Conservation (phyloP, 495 filamentous ascomycete species). For the Talaromyces nanjingensis region DNA sequence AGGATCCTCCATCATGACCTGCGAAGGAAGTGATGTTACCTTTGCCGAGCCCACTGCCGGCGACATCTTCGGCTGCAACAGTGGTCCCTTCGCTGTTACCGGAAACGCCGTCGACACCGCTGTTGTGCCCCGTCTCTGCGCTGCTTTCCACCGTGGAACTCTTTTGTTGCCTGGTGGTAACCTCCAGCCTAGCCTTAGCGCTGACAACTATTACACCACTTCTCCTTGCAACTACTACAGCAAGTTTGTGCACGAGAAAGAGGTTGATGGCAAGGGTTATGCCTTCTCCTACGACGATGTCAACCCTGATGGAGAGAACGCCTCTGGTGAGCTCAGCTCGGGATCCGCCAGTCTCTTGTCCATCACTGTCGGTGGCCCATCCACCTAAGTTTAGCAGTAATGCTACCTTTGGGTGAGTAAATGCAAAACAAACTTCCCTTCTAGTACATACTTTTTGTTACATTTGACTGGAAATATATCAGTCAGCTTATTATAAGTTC, state of each 20-base stretch:
- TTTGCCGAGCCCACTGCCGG: slow-evolving; percentile 51
- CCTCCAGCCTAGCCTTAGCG: slow-evolving; percentile 40
- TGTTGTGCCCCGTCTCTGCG: slow-evolving; percentile 58
- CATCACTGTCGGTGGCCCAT: slow-evolving; percentile 56
- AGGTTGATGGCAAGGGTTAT: slow-evolving; percentile 60
- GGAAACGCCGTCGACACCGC: slow-evolving; percentile 38
- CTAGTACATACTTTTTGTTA: slow-evolving; percentile 1
- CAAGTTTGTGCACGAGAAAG: slow-evolving; percentile 55
- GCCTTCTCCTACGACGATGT: slow-evolving; percentile 80
- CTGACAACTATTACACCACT: slow-evolving; percentile 45
- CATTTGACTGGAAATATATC: not conserved
- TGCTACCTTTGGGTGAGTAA: not conserved
- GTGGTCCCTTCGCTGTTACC: slow-evolving; percentile 52
- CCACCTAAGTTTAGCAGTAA: not conserved
- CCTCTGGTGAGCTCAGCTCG: slow-evolving; percentile 56
- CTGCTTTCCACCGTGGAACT: slow-evolving; percentile 62
- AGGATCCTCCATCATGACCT: slow-evolving; percentile 37
- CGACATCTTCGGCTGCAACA: slow-evolving; percentile 66
- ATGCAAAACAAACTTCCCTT: not conserved
- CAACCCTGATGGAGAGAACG: slow-evolving; percentile 48
- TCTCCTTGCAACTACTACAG: slow-evolving; percentile 64
- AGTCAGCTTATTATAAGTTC: not conserved
- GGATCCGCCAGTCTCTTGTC: slow-evolving; percentile 48
- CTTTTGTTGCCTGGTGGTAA: slow-evolving; percentile 37
- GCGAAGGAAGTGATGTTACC: slow-evolving; percentile 35